Evolutionary conservation across 768 basidiomycete genomes (phyloP), one percentile per base, ranked within the genome.

Genomic region (Pleurotus ostreatus): DNA sequence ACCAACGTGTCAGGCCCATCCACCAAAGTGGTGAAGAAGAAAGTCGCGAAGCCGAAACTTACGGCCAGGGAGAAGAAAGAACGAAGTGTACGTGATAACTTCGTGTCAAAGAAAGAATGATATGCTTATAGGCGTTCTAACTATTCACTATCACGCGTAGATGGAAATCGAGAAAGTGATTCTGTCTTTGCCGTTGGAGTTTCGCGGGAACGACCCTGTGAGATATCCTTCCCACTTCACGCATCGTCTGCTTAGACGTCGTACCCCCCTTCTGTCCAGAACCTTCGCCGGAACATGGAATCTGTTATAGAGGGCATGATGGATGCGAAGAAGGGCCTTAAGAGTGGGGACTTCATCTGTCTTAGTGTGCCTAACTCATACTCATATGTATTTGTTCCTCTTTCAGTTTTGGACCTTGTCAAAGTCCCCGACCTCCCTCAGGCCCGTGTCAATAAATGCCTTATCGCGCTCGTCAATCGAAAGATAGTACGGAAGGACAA

Each of bases 401-500:
- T n/a, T 39, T 18, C 22, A 96, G 94, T 95, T 20, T 71, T 80
- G 26, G 89, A 92, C 55, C 77, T 95, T 55, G 80, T 94, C 62
- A 78, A 77, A 41, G 85, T 85, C 2, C 91, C 92, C 0, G 90
- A 93, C 60, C 79, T 96, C 38, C 91, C 86, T 52, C 94, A 96
- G 73, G 89, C 93, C 6, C 80, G 90, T 43, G 94, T 93, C 41
- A 96, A 97, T 70, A 95, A 93, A 68, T 96, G 93, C 62, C 77
- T 98, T 38, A 93, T 98, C 52, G 92, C 93, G 1, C 75, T 98
- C 5, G 93, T 95, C 3, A 88, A 88, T 65, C 80, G 91, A 48
- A 96, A 95, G 66, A 79, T 91, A 16, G 89, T 94, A 0, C 76
- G 74, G 55, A 95, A 94, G 69, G 85, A 89, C 43, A 89, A 77